Base-by-base conservation (phyloP, 2,329 filamentous ascomycete genomes). In the Epichloe elymi region DNA sequence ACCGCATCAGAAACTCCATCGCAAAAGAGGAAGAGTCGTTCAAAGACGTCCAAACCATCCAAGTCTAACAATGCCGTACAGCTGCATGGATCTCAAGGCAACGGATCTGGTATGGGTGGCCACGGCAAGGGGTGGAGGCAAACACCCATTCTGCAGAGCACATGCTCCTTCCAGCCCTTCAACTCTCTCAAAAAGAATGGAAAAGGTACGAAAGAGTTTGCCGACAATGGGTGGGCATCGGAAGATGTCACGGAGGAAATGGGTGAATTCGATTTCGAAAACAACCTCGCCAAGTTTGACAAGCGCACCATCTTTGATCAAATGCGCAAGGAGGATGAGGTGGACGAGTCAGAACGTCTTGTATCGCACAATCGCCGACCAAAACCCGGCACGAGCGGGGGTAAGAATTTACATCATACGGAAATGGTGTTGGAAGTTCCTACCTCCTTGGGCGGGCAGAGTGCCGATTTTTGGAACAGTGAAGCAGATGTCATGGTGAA, bases 211-310 rank as follows among this genome's bases (percentile, higher is more conserved):
- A 72, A 66, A 58, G 66, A 64, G 44, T 64, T 63, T 33, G 67
- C 67, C 8, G 78, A 88, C 42, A 94, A 88, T 63, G 91, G 88
- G 3, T 97, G 91, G 90, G 89, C 88, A 4, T 96, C 91, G 0
- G 93, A 96, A 63, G 91, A 97, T 61, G 90, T 91, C 20, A 96
- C 88, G 0, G 93, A 97, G 67, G 91, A 94, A 63, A 79, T 93
- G 74, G 88, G 86, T 11, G 93, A 97, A 54, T 97, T 97, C 60
- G 91, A 97, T 66, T 97, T 97, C 61, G 83, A 87, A 59, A 83
- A 82, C 50, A 89, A 89, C 57, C 74, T 97, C 35, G 90, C 88
- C 45, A 95, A 95, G 62, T 97, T 97, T 60, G 90, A 97, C 71
- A 97, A 97, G 70, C 81, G 85, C 51, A 83, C 83, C 1, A 81